A percentile compares a stretch with the other conserved stretches of the same genome.
Evolutionary conservation across 1,284 basidiomycete species (phyloP).

Genomic region (Irpex lacteus): DNA sequence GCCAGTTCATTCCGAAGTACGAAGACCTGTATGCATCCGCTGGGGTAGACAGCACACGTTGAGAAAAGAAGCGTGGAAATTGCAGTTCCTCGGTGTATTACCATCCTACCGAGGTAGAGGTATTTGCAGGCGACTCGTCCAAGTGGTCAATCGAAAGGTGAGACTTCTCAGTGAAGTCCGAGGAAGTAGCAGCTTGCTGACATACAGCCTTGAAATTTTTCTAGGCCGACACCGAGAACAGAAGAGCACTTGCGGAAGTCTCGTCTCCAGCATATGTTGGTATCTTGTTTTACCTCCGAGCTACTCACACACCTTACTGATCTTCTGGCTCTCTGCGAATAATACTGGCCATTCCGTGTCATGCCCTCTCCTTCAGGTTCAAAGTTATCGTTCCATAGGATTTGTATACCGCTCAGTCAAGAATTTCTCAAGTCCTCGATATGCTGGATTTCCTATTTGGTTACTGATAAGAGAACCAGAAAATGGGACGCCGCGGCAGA

Average conservation of each 20-base stretch:
- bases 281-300: background rate
- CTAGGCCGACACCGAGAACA: constrained; percentile 19
- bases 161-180: background rate
- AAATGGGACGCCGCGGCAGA: background rate
- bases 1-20: constrained; percentile 24
- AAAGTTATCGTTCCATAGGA: constrained; percentile 22
- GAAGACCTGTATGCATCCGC: constrained; percentile 25
- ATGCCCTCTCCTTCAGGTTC: constrained; percentile 16
- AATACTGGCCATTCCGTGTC: no score
- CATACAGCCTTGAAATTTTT: constrained; percentile 1
- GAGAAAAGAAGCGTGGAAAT: constrained; percentile 22
- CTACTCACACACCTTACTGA: background rate
- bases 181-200: background rate
- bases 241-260: constrained; percentile 21
- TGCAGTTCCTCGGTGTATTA: constrained; percentile 23
- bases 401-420: constrained; percentile 26
- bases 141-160: constrained; percentile 20
- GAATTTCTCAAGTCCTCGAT: constrained; percentile 23
- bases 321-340: no score
- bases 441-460: constrained; percentile 28
- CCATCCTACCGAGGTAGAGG: constrained; percentile 20
- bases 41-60: constrained; percentile 16
- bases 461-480: constrained; percentile 22
- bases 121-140: constrained; percentile 20
- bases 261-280: constrained; percentile 22